Conservation (phyloP, 2,329 filamentous ascomycete species). For the Fusarium tjaetaba region DNA sequence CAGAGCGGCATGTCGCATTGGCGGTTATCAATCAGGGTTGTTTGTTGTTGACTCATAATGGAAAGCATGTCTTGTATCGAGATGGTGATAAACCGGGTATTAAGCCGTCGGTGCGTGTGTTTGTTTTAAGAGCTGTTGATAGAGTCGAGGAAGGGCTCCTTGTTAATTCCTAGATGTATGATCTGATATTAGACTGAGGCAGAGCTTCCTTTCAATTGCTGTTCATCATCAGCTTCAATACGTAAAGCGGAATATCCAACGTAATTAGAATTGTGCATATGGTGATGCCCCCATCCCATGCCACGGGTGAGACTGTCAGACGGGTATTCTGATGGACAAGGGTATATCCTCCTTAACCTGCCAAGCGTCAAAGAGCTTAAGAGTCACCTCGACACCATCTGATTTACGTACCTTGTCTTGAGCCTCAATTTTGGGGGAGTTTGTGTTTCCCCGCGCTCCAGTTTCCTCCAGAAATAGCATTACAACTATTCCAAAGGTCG, state of each 20-base stretch:
- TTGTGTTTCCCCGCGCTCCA: constrained; percentile 12
- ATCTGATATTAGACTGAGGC: not conserved
- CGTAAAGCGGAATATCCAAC: not conserved
- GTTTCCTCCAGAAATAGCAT: not conserved
- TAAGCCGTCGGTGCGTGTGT: not conserved
- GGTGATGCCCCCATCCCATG: not conserved
- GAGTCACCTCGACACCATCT: not conserved
- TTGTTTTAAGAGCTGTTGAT: not conserved
- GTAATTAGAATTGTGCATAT: not conserved
- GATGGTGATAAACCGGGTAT: not conserved
- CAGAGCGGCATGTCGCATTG: constrained; percentile 5
- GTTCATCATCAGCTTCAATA: not conserved
- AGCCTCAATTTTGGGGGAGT: constrained; percentile 35
- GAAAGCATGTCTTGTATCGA: not conserved
- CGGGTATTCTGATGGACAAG: constrained; percentile 1
- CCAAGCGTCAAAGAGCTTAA: not conserved
- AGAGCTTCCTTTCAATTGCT: not conserved
- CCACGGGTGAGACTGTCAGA: constrained; percentile 13
- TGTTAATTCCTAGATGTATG: not conserved
- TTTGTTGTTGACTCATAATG: constrained; percentile 19
- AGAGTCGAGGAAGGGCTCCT: not conserved
- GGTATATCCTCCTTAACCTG: not conserved
- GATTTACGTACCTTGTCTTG: constrained; percentile 4
- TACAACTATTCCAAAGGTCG: not conserved
- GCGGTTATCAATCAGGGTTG: not conserved